Evolutionary conservation across 1,139 yeast species (phyloP).

Genomic region (Citeromyces siamensis): DNA sequence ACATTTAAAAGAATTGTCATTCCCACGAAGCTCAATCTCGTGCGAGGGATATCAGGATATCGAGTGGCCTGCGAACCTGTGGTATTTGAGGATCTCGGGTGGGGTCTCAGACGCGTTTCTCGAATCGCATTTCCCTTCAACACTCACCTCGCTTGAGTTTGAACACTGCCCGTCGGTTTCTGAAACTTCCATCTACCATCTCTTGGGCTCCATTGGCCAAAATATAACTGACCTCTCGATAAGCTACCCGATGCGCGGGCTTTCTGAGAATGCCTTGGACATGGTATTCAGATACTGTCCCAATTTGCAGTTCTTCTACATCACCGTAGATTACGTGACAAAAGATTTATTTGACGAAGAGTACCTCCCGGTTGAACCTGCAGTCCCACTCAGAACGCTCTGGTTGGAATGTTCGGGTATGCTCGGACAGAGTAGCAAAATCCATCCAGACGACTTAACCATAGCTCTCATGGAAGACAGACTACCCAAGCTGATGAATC

Average conservation of each 20-base stretch:
- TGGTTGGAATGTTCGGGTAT: constrained; percentile 80
- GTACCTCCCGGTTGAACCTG: constrained; percentile 28
- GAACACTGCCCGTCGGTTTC: constrained; percentile 79
- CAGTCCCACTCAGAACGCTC: constrained; percentile 52
- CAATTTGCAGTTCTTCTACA: constrained; percentile 42
- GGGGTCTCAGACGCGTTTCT: constrained; percentile 80
- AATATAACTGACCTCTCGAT: constrained; percentile 51
- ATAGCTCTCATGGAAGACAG: constrained; percentile 73
- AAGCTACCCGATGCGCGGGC: constrained; percentile 81
- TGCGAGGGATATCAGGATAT: constrained; percentile 45
- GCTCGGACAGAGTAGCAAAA: constrained; percentile 70
- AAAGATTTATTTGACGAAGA: constrained; percentile 52
- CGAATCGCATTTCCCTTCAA: constrained; percentile 53
- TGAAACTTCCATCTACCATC: constrained; percentile 38
- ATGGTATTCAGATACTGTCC: constrained; percentile 68
- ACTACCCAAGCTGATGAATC: constrained; percentile 49
- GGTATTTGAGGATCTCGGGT: constrained; percentile 71
- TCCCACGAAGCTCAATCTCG: constrained; percentile 80
- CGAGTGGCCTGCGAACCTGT: constrained; percentile 68
- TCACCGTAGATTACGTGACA: constrained; percentile 77
- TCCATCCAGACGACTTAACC: constrained; percentile 82
- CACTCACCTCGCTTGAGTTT: constrained; percentile 62
- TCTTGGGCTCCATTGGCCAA: constrained; percentile 53
- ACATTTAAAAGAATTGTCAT: constrained; percentile 60
- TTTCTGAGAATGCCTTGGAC: constrained; percentile 62